Evolutionary conservation across 352 stramenopile genomes (phyloP).

Genomic region (Plasmopara muralis): DNA sequence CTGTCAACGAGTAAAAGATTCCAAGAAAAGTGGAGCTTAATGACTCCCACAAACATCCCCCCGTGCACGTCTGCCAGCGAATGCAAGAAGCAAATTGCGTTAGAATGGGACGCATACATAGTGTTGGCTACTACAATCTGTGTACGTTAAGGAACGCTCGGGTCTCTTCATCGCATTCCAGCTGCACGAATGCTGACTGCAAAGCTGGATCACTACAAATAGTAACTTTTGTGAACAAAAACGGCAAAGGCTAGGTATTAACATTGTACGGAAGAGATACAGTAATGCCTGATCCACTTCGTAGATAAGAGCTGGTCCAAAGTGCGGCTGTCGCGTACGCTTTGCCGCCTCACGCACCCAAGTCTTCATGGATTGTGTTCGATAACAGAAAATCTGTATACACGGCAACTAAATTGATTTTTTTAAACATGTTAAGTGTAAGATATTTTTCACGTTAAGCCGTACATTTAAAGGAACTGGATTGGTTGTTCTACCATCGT

Average conservation of each 20-base stretch:
- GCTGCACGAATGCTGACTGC: conserved; percentile 52
- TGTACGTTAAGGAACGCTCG: conserved; percentile 60
- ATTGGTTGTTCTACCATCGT: conserved; percentile 2
- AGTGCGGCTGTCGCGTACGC: conserved; percentile 37
- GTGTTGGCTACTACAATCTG: background rate
- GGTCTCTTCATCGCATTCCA: conserved; percentile 74
- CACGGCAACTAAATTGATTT: background rate
- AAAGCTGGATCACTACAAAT: conserved; percentile 51
- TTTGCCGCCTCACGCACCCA: conserved; percentile 63
- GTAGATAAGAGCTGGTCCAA: conserved; percentile 59
- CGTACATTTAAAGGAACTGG: conserved; percentile 2
- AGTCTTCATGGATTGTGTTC: conserved; percentile 46
- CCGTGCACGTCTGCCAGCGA: conserved; percentile 57
- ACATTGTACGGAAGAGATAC: conserved; percentile 19
- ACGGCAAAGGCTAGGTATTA: background rate
- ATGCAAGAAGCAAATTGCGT: background rate
- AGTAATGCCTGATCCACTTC: conserved; percentile 41
- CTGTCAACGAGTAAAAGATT: conserved; percentile 78
- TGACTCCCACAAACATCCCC: conserved; percentile 57
- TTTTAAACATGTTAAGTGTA: background rate
- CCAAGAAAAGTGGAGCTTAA: conserved; percentile 59
- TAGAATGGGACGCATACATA: background rate
- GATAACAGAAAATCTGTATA: background rate
- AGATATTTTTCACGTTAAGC: background rate
- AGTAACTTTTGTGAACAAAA: conserved; percentile 1